Base-by-base conservation (phyloP, 495 filamentous ascomycete species). In the Parmelia sp. region DNA sequence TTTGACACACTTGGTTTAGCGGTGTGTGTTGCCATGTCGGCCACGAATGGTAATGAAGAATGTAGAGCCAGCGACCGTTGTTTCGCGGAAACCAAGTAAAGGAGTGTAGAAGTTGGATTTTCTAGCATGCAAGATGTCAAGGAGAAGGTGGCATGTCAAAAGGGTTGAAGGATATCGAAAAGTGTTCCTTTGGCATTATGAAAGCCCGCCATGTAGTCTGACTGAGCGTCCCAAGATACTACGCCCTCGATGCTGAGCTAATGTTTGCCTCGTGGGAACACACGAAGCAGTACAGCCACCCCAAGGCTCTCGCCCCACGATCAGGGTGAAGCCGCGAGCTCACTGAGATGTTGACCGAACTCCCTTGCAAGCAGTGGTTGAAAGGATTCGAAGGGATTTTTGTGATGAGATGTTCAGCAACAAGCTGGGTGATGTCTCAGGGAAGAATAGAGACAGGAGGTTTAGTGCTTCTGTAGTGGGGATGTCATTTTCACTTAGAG, bases 101-200 rank as follows among this genome's bases (percentile, higher is more conserved):
- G 65, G 70, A 71, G 63, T 65, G 70, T 71, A 69, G 58, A 68
- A 70, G 67, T 71, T 71, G 66, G 65, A 67, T 66, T 21, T 60
- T 37, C 61, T 23, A 62, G 61, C 68, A 66, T 37, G 65, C 56
- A 60, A 67, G 42, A 66, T 36, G 57, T 71, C 70, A 71, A 70
- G 65, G 65, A 64, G 68, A 60, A 64, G 60, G 57, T 51, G 57
- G 61, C 65, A 70, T 68, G 35, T 71, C 68, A 71, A 63, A 66
- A 58, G 35, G 60, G 61, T 59, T 31, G 35, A 59, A 63, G 51
- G 60, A 33, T 66, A 65, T 66, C 47, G 58, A 68, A 62, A 61
- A 63, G 42, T 39, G 66, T 53, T 60, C 57, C 65, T 66, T 65
- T 65, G 63, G 58, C 65, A 68, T 70, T 65, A 44, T 70, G 62